Base-by-base conservation (phyloP, 768 basidiomycete species). In the Lentinula guzmanii region DNA sequence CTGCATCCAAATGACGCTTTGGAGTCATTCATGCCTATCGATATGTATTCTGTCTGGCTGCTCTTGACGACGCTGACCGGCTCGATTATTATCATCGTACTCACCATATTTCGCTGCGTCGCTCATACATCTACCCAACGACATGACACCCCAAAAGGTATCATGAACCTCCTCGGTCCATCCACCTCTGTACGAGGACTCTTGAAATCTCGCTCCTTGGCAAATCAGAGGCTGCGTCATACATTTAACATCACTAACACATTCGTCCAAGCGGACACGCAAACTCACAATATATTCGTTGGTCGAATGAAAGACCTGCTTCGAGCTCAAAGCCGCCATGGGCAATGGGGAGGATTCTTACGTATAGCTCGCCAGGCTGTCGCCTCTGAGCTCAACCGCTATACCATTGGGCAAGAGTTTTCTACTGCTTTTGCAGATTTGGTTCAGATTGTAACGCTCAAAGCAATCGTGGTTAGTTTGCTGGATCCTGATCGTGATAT, bases 191-290 rank as follows among this genome's bases (percentile, higher is more conserved):
- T 35, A 10, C 18, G 21, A 9, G 63, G 67, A 1, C 66, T 73
- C 16, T 67, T 79, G 1, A 31, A 31, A 3, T 69, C 73, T 10
- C 72, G 79, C 2, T 74, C 78, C 0, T 37, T 64, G 3, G 68
- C 79, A 3, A 80, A 80, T 52, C 53, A 64, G 42, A 70, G 76
- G 2, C 68, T 80, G 0, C 61, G 71, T 28, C 66, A 63, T 4
- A 74, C 76, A 0, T 73, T 80, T 18, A 58, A 63, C 4, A 61
- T 79, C 3, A 75, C 79, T 0, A 86, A 79, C 52, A 82, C 85
- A 0, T 86, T 86, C 43, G 84, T 86, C 31, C 79, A 76, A 45
- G 39, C 57, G 0, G 73, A 80, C 3, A 11, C 62, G 0, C 59
- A 31, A 7, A 62, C 78, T 3, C 80, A 85, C 62, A 66, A 61